phyloP scores from a whole-genome alignment of 2,329 filamentous ascomycete genomes.

The Cryphonectria naterciae region DNA sequence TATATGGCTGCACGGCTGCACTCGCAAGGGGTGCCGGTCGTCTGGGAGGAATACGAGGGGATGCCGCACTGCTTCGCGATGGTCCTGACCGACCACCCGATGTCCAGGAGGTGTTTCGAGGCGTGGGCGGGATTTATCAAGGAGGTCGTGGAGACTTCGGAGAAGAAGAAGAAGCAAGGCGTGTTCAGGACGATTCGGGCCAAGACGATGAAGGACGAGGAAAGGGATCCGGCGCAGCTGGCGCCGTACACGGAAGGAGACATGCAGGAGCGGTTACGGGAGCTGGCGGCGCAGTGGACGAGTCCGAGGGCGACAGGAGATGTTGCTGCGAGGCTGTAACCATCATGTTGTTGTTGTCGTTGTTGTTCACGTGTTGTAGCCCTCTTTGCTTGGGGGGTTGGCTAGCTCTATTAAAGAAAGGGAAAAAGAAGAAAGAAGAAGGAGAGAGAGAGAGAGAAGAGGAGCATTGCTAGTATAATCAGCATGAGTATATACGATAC shows the following conservation, averaged over 20 bases:
- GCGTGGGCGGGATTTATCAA: constrained; percentile 62
- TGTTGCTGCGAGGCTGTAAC: constrained; percentile 28
- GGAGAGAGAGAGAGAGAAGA: no score
- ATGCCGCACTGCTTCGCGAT: constrained; percentile 79
- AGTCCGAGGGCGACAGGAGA: constrained; percentile 26
- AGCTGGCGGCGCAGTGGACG: constrained; percentile 34
- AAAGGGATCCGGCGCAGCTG: constrained; percentile 48
- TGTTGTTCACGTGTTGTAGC: background rate
- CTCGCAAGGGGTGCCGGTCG: constrained; percentile 61
- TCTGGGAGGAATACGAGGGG: constrained; percentile 74
- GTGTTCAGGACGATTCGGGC: constrained; percentile 53
- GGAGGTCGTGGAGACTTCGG: constrained; percentile 40
- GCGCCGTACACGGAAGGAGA: constrained; percentile 49
- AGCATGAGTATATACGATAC: background rate
- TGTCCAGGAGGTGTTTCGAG: constrained; percentile 55
- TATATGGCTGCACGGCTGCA: constrained; percentile 62
- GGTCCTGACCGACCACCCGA: constrained; percentile 53
- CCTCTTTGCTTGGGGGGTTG: background rate
- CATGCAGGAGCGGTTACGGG: constrained; percentile 45
- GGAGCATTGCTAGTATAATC: background rate
- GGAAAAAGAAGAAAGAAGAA: background rate
- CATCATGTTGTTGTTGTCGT: background rate
- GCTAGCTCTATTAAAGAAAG: background rate
- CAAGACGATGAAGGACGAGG: constrained; percentile 54
- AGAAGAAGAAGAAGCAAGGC: constrained; percentile 39